Evolutionary conservation across 2,329 filamentous ascomycete species (phyloP).

Genomic region (Colletotrichum camelliae): DNA sequence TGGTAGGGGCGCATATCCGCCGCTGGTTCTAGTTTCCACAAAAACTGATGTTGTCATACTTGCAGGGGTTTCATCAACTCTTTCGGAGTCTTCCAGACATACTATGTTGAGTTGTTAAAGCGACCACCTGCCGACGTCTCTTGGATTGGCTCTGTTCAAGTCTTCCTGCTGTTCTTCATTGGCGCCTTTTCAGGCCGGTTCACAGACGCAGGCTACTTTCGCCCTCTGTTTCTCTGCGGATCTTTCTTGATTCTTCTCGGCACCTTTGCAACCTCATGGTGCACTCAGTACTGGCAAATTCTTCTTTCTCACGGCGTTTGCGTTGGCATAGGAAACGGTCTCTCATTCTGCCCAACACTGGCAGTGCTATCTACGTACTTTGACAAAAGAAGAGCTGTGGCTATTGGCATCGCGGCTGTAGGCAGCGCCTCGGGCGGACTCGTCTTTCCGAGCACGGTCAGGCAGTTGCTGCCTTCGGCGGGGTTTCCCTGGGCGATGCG

Average conservation of each 20-base stretch:
- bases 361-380: conserved; percentile 70
- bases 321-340: conserved; percentile 57
- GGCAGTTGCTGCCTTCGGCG: conserved; percentile 46
- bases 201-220: conserved; percentile 49
- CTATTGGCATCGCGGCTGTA: conserved; percentile 63
- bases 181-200: conserved; percentile 47
- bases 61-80: conserved; percentile 49
- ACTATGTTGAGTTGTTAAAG: conserved; percentile 41
- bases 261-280: conserved; percentile 49
- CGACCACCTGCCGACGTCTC: conserved; percentile 42
- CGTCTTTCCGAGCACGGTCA: conserved; percentile 47
- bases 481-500: conserved; percentile 63
- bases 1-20: not conserved
- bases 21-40: no score
- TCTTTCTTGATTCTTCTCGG: conserved; percentile 45
- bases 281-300: conserved; percentile 52
- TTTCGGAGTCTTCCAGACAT: conserved; percentile 51
- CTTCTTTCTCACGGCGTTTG: conserved; percentile 55
- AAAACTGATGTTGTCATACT: not conserved
- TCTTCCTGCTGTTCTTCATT: conserved; percentile 46
- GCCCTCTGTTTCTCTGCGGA: conserved; percentile 40
- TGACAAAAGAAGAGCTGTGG: conserved; percentile 56
- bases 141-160: conserved; percentile 50
- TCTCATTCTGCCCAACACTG: conserved; percentile 61
- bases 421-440: conserved; percentile 62